Conservation (phyloP, 1,284 basidiomycete species). For the Singerocomus rubriflavus region DNA sequence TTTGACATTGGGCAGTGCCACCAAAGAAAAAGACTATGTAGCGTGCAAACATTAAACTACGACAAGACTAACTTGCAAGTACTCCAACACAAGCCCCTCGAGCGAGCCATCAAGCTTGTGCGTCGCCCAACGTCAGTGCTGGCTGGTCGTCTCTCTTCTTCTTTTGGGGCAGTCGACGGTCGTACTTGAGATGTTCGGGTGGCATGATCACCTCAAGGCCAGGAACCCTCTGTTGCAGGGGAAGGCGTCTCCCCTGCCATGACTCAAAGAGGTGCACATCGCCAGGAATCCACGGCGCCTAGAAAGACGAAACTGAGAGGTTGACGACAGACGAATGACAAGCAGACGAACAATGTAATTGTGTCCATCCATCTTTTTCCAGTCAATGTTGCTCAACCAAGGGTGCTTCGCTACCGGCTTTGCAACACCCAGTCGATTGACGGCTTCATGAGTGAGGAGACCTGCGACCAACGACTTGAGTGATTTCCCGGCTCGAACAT, state of each 20-base stretch:
- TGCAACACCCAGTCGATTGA: conserved; percentile 39
- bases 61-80: too few relatives aligned
- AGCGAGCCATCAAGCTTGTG: background rate
- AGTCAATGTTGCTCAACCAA: conserved; percentile 42
- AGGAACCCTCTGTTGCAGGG: conserved; percentile 19
- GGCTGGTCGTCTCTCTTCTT: background rate
- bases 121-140: background rate
- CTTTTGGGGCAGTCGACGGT: conserved; percentile 32
- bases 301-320: conserved; percentile 4
- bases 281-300: conserved; percentile 35
- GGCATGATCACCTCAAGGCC: conserved; percentile 22
- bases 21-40: too few relatives aligned
- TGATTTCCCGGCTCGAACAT: conserved; percentile 34
- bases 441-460: conserved; percentile 38
- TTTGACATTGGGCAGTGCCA: too few relatives aligned
- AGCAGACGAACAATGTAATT: conserved; percentile 40
- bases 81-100: background rate
- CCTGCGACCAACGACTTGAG: conserved; percentile 41
- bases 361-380: conserved; percentile 41
- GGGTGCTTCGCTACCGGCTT: conserved; percentile 36
- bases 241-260: conserved; percentile 29
- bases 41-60: too few relatives aligned
- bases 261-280: conserved; percentile 12
- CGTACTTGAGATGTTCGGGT: conserved; percentile 31
- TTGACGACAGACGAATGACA: conserved; percentile 1